phyloP scores from a whole-genome alignment of 192 early-diverging fungal genomes.

The Dimargaris verticillata region DNA sequence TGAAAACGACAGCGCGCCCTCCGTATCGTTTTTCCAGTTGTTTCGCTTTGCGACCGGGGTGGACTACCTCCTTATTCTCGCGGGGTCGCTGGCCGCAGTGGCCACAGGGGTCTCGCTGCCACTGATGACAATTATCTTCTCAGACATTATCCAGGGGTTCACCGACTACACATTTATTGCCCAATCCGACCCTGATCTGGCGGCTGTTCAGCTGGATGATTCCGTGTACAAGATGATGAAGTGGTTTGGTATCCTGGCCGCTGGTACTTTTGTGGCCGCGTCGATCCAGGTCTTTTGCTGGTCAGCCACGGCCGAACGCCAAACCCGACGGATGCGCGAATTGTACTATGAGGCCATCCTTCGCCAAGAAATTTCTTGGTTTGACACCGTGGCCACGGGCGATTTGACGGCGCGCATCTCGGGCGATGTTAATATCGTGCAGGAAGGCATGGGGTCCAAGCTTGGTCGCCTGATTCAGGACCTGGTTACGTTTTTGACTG shows the following conservation, averaged over 20 bases:
- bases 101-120: constrained; percentile 26
- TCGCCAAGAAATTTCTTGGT: constrained; percentile 76
- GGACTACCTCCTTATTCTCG: constrained; percentile 36
- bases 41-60: constrained; percentile 46
- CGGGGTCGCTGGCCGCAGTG: constrained; percentile 23
- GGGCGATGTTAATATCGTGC: constrained; percentile 65
- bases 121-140: constrained; percentile 31
- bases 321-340: constrained; percentile 55
- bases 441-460: constrained; percentile 82
- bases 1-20: constrained; percentile 23
- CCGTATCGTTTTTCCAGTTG: constrained; percentile 38
- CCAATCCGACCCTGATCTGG: background rate
- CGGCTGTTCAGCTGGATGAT: constrained; percentile 11
- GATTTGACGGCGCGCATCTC: constrained; percentile 77
- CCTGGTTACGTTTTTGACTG: constrained; percentile 47
- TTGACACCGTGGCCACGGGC: constrained; percentile 61
- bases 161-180: constrained; percentile 12
- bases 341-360: constrained; percentile 59
- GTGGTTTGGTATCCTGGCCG: constrained; percentile 15
- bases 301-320: constrained; percentile 30
- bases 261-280: constrained; percentile 3
- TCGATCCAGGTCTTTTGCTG: constrained; percentile 14
- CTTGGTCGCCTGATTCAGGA: constrained; percentile 51
- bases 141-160: constrained; percentile 15
- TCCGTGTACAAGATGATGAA: constrained; percentile 4